phyloP scores from a whole-genome alignment of 768 basidiomycete genomes.

The Mycena kentingensis region DNA sequence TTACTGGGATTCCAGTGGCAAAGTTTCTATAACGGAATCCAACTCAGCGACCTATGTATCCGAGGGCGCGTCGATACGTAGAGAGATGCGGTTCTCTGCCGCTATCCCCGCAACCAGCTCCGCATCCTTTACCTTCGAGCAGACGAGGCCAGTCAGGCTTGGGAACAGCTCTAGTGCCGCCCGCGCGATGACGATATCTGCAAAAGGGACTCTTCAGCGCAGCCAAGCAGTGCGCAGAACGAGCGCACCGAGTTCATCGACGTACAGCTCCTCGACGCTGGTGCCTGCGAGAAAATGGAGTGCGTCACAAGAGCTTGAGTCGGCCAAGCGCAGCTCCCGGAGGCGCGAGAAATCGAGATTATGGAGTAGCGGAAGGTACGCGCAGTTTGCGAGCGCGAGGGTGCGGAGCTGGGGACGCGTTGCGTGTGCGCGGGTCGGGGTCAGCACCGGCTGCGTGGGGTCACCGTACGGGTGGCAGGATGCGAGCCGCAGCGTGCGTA shows the following conservation, averaged over 20 bases:
- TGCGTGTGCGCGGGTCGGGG: too few species aligned
- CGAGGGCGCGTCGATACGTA: too few species aligned
- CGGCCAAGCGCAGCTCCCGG: background rate
- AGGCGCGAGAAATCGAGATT: background rate
- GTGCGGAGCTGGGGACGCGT: too few species aligned
- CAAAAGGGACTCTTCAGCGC: background rate
- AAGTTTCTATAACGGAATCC: too few species aligned
- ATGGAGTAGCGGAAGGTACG: background rate
- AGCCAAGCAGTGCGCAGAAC: background rate
- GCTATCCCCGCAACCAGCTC: too few species aligned
- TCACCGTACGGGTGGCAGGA: background rate
- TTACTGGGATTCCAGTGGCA: too few species aligned
- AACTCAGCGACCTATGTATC: too few species aligned
- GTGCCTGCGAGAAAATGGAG: background rate
- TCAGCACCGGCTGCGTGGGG: background rate
- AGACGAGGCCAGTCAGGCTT: too few species aligned
- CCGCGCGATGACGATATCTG: too few species aligned
- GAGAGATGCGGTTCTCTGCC: too few species aligned
- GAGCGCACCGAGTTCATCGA: background rate
- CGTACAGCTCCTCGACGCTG: background rate
- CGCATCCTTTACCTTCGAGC: too few species aligned
- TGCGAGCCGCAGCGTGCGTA: background rate
- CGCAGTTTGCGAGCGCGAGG: background rate
- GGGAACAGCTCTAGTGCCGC: too few species aligned
- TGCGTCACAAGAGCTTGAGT: background rate